Evolutionary conservation across 2,329 filamentous ascomycete genomes (phyloP), one percentile per base, ranked within the genome.

Genomic region (Aspergillus neotritici): DNA sequence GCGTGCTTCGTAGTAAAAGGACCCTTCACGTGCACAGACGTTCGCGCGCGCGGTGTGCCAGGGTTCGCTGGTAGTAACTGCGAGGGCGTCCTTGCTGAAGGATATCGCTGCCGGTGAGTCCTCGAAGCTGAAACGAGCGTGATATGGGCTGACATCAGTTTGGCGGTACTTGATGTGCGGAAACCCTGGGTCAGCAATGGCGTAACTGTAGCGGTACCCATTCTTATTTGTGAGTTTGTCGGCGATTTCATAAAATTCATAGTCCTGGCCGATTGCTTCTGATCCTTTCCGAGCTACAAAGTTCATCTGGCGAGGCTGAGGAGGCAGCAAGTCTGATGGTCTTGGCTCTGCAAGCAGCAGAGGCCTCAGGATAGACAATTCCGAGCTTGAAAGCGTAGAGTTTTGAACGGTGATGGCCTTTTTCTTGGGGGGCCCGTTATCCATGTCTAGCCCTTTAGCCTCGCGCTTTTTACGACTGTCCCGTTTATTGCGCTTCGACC

Each of bases 1-100:
- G 59, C 86, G 90, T 66, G 91, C 89, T 68, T 98, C 93, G 75
- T 89, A 98, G 66, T 94, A 98, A 74, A 87, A 88, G 28, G 86
- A 80, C 1, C 93, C 93, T 66, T 97, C 87, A 35, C 93, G 77
- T 4, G 90, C 86, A 16, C 86, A 88, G 0, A 97, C 84, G 57
- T 98, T 98, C 10, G 87, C 89, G 31, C 91, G 81, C 2, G 86
- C 84, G 75, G 91, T 93, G 46, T 94, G 80, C 76, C 93, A 96
- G 7, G 93, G 90, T 66, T 94, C 94, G 54, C 91, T 83, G 11
- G 93, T 94, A 0, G 87, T 94, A 41, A 96, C 80, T 37, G 88
- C 82, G 14, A 78, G 79, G 6, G 84, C 89, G 31, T 80, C 77
- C 49, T 80, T 79, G 58, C 89, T 84, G 60, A 96, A 88, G 60